Evolutionary conservation across 1,284 basidiomycete genomes (phyloP), one percentile per base, ranked within the genome.

Genomic region (Cutaneotrichosporon sp.): DNA sequence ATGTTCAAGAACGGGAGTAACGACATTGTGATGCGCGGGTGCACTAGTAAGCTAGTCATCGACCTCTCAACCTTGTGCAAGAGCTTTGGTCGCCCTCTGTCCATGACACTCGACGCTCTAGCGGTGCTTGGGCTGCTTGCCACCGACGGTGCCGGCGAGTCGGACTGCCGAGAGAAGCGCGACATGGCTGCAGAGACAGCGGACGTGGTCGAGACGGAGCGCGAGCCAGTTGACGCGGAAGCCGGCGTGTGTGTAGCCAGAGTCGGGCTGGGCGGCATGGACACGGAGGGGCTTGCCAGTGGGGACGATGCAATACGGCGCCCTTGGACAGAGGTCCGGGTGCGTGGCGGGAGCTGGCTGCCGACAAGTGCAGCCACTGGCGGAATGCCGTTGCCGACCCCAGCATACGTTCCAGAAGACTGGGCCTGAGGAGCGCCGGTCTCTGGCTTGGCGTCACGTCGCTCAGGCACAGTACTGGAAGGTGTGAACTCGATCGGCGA

Each of bases 1-100:
- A 80, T 79, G 26, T 70, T 68, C 31, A 80, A 56, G 36, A 69
- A 67, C 2, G 76, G 71, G 26, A 81, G 66, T 22, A 81, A 59
- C 1, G 68, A 58, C 36, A 66, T 73, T 67, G 71, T 80, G 61
- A 74, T 72, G 38, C 61, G 76, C 50, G 58, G 72, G 69, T 67
- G 72, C 34, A 58, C 68, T 64, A 72, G 73, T 65, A 73, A 63
- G 42, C 32, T 51, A 2, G 61, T 68, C 36, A 66, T 52, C 16
- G 57, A 63, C 58, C 56, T 68, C 14, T 59, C 56, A 42, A 49
- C 36, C 51, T 34, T 55, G 32, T 22, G 40, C 26, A 14, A 22
- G 30, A 16, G 11, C 22, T 51, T 55, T 5, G 65, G 65, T 10
- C 64, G 51, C 7, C 56, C 60, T 22, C 65, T 58, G 32, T 66